Conservation (phyloP, 2,329 filamentous ascomycete genomes). For the Aspergillus sp. region DNA sequence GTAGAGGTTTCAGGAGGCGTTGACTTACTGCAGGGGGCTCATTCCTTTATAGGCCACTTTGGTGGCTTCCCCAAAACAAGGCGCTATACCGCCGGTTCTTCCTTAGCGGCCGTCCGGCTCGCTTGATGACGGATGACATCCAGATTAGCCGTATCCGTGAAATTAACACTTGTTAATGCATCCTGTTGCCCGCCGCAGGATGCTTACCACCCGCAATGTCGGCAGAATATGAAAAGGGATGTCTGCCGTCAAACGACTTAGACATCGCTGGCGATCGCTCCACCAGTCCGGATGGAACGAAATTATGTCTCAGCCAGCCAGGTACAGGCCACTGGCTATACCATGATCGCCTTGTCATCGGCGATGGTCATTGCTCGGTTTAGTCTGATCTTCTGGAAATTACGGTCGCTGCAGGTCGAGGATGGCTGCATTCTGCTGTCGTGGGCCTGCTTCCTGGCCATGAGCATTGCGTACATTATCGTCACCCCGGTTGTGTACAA, state of each 20-base stretch:
- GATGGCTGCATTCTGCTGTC: neutral
- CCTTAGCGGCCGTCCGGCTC: neutral
- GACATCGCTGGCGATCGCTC: neutral
- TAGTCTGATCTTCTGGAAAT: neutral
- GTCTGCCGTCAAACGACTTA: neutral
- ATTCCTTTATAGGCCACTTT: neutral
- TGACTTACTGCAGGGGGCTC: neutral
- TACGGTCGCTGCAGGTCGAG: neutral
- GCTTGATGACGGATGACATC: neutral
- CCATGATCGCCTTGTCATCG: neutral
- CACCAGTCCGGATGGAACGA: neutral
- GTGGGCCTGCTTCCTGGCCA: neutral
- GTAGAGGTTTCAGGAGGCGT: neutral
- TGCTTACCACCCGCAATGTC: neutral
- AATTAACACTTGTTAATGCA: neutral
- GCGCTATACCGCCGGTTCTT: neutral
- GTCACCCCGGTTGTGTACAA: slow-evolving; percentile 1
- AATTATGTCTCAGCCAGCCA: neutral
- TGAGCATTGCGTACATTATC: neutral
- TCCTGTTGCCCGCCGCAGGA: neutral
- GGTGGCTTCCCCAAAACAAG: neutral
- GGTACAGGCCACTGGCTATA: slow-evolving; percentile 1
- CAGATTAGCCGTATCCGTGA: neutral
- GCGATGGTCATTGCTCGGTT: slow-evolving; percentile 1
- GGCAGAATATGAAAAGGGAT: neutral